These are phyloP conservation scores for Cystobasidiopsis lactophilus DNA, from an alignment of 768 basidiomycete species.

Conservation along the genomic window DNA sequence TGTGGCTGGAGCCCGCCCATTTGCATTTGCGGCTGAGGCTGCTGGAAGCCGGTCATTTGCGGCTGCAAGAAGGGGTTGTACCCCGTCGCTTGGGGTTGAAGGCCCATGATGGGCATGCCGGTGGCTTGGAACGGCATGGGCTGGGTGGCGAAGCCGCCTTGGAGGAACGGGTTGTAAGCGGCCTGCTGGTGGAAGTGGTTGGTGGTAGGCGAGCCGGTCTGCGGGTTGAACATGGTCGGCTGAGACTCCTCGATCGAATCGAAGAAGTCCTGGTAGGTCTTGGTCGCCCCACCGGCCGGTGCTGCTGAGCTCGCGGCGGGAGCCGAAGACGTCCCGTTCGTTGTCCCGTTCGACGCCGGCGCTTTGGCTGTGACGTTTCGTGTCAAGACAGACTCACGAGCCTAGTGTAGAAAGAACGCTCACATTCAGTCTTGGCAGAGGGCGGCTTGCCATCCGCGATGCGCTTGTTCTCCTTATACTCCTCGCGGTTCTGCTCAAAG, in stretches of 20 bases:
- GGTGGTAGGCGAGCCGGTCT: constrained; percentile 29
- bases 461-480: constrained; percentile 66
- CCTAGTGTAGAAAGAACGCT: not conserved
- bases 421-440: not conserved
- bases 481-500: constrained; percentile 82
- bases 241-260: constrained; percentile 62
- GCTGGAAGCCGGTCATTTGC: constrained; percentile 24
- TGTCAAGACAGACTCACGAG: not conserved
- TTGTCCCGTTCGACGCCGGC: not conserved
- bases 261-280: constrained; percentile 63
- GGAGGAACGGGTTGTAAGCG: constrained; percentile 51
- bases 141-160: constrained; percentile 3
- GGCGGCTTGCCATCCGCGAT: constrained; percentile 31
- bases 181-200: constrained; percentile 29
- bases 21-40: constrained; percentile 13
- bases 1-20: constrained; percentile 39
- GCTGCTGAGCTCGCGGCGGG: constrained; percentile 11
- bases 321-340: constrained; percentile 4
- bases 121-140: constrained; percentile 20
- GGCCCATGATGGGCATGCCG: constrained; percentile 19
- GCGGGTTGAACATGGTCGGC: constrained; percentile 45
- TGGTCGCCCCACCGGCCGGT: constrained; percentile 22
- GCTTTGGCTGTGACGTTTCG: not conserved
- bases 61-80: constrained; percentile 29
- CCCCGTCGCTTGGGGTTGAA: constrained; percentile 35